Base-by-base conservation (phyloP, 305 asterid species). In the Solanum chacoense region DNA sequence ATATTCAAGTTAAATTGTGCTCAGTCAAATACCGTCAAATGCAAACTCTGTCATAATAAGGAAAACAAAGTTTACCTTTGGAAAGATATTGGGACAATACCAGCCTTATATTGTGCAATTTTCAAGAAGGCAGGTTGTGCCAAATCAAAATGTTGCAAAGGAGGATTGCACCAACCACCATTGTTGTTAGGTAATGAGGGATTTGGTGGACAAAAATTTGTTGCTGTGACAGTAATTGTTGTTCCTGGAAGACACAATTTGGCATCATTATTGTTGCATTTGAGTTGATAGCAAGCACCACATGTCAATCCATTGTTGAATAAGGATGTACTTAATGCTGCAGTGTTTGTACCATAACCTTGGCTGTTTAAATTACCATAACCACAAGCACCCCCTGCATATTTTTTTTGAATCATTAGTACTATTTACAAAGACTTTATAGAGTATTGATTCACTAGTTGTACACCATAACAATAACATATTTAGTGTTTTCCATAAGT, bases 101-200 rank as follows among this genome's bases (percentile, higher is more conserved):
- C 96, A 13, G 96, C 97, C 6, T 93, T 81, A 67, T 94, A 94
- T 3, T 90, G 92, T 0, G 95, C 96, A 42, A 94, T 94, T 88
- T 94, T 94, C 88, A 88, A 20, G 78, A 75, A 88, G 18, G 89
- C 89, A 35, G 85, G 86, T 8, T 88, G 86, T 37, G 89, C 85
- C 86, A 88, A 42, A 79, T 88, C 89, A 37, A 88, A 88, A 16
- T 88, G 89, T 78, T 50, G 89, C 20, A 78, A 59, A 29, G 89
- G 89, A 88, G 78, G 78, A 38, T 88, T 78, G 69, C 89, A 88
- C 89, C 89, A 76, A 1, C 89, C 89, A 67, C 87, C 89, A 77
- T 77, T 78, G 16, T 88, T 79, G 86, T 13, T 78, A 40, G 89
- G 31, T 8, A 87, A 3, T 59, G 85, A 32, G 8, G 86, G 86